Evolutionary conservation across 139 green algal genomes (phyloP), one percentile per base, ranked within the genome.

Genomic region (Limnomonas spitsbergensis): DNA sequence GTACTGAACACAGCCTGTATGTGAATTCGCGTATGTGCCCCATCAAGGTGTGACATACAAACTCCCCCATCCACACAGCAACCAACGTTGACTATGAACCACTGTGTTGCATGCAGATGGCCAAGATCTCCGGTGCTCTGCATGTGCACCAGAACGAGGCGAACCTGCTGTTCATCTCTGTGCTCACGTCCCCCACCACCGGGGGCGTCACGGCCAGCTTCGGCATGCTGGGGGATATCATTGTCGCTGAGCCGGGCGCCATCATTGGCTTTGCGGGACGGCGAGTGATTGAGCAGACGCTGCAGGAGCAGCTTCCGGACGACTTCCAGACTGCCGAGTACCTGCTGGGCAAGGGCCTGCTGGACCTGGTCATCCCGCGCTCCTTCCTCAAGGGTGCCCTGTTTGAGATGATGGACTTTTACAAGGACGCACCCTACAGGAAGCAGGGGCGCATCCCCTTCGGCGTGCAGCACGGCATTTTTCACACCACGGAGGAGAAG

Each of bases 271-370:
- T 90, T 80, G 88, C 85, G 0, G 88, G 85, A 24, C 82, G 85
- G 20, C 85, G 88, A 73, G 85, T 90, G 39, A 91, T 90, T 82
- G 88, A 91, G 85, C 88, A 91, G 82, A 90, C 85, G 9, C 85
- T 90, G 34, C 75, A 86, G 29, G 85, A 91, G 82, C 78, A 90
- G 80, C 81, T 90, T 78, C 85, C 87, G 2, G 85, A 91, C 70
- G 87, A 91, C 77, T 90, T 90, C 79, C 85, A 91, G 82, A 91
- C 87, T 38, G 87, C 87, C 38, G 87, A 91, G 87, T 91, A 91
- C 82, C 78, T 91, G 67, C 69, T 91, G 56, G 84, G 88, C 67
- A 82, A 91, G 74, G 87, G 87, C 2, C 83, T 91, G 80, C 75
- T 91, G 68, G 87, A 91, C 78, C 78, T 91, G 69, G 87, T 91